Conservation (phyloP, 2,329 filamentous ascomycete genomes). For the Fusarium secorum region DNA sequence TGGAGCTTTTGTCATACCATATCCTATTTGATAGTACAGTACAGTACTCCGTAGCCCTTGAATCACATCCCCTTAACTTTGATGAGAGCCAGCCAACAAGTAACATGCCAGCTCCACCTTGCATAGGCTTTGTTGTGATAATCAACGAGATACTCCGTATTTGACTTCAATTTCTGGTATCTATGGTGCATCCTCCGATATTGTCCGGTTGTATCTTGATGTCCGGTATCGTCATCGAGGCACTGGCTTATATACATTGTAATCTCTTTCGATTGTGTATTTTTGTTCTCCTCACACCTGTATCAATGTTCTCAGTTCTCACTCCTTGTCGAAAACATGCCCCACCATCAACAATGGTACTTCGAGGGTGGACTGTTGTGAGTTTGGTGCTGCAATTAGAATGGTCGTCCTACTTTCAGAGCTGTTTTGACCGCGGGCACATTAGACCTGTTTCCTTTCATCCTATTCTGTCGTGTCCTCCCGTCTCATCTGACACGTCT, state of each 20-base stretch:
- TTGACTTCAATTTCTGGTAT: neutral
- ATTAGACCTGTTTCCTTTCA: slow-evolving; percentile 20
- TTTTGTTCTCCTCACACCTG: neutral
- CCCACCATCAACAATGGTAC: neutral
- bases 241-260: neutral
- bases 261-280: slow-evolving; percentile 1
- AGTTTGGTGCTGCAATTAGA: neutral
- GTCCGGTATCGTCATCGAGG: neutral
- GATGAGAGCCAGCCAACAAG: slow-evolving; percentile 5
- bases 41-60: too few species aligned
- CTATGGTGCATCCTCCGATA: slow-evolving; percentile 13
- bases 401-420: neutral
- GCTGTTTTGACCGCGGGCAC: neutral
- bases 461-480: slow-evolving; percentile 22
- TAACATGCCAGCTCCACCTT: slow-evolving; percentile 30
- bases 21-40: slow-evolving; percentile 22
- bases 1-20: slow-evolving; percentile 22
- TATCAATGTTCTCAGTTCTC: slow-evolving; percentile 12
- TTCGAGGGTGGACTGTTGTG: neutral
- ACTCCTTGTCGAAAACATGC: slow-evolving; percentile 1
- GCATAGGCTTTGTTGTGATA: neutral
- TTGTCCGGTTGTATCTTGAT: slow-evolving; percentile 9
- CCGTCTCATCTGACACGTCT: slow-evolving; percentile 32
- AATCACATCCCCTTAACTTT: slow-evolving; percentile 9
- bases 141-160: neutral